phyloP scores from a whole-genome alignment of 2,329 filamentous ascomycete genomes.

The Emergomyces pasteurianus region DNA sequence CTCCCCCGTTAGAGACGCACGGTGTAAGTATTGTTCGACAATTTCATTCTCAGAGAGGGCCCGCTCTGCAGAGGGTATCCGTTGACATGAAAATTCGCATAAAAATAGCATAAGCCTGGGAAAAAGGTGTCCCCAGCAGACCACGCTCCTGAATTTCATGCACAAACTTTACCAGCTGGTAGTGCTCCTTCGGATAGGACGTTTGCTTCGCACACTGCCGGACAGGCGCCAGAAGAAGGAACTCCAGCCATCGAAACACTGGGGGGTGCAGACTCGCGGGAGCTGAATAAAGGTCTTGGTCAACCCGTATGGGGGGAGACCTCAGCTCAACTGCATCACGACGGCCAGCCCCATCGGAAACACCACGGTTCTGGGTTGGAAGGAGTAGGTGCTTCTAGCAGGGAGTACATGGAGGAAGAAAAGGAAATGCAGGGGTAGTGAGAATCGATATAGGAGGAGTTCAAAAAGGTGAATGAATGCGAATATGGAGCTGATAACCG shows the following conservation, averaged over 20 bases:
- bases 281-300: constrained; percentile 43
- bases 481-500: neutral
- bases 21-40: constrained; percentile 36
- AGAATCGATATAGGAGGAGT: neutral
- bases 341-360: constrained; percentile 32
- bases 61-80: neutral
- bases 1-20: constrained; percentile 42
- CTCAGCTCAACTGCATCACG: constrained; percentile 36
- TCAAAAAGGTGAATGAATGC: neutral
- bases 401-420: constrained; percentile 13
- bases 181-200: constrained; percentile 46
- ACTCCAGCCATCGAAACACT: constrained; percentile 35
- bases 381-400: constrained; percentile 29
- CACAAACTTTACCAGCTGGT: constrained; percentile 49
- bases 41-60: neutral
- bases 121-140: constrained; percentile 42
- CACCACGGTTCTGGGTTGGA: constrained; percentile 32
- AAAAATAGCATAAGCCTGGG: constrained; percentile 49
- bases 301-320: constrained; percentile 41
- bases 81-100: constrained; percentile 8
- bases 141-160: constrained; percentile 53
- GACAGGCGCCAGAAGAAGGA: constrained; percentile 16
- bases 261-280: constrained; percentile 39
- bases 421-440: neutral
- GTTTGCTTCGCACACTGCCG: constrained; percentile 33